Evolutionary conservation across 768 basidiomycete genomes (phyloP).

Genomic region (Porphyrellus cyaneotinctus): DNA sequence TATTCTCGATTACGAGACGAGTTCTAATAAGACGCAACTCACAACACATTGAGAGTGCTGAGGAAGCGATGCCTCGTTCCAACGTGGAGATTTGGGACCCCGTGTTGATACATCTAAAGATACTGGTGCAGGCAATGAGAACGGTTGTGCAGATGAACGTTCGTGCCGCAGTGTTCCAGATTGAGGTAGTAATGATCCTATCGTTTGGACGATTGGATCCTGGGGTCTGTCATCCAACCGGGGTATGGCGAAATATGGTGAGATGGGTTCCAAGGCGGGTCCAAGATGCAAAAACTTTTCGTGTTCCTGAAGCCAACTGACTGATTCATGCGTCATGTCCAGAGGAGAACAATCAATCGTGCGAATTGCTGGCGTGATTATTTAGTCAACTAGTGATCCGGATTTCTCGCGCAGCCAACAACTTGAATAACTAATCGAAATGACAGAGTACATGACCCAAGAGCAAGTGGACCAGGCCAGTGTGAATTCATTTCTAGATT

Average conservation of each 20-base stretch:
- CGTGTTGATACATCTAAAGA: neutral
- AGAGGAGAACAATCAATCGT: neutral
- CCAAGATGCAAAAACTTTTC: slow-evolving; percentile 18
- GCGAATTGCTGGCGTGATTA: too few relatives aligned
- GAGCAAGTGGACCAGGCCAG: slow-evolving; percentile 57
- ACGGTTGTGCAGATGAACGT: neutral
- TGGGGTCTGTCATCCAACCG: slow-evolving; percentile 67
- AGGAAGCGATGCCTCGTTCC: slow-evolving; percentile 17
- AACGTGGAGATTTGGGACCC: slow-evolving; percentile 8
- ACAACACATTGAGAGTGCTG: slow-evolving; percentile 8
- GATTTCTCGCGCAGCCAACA: neutral
- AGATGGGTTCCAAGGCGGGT: slow-evolving; percentile 36
- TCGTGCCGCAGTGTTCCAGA: neutral
- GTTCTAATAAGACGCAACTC: slow-evolving; percentile 4
- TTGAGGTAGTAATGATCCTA: slow-evolving; percentile 31
- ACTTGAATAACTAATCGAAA: neutral
- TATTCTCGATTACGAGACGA: slow-evolving; percentile 3
- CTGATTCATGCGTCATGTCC: neutral
- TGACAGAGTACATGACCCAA: slow-evolving; percentile 46
- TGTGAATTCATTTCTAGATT: neutral
- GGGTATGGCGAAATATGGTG: slow-evolving; percentile 58
- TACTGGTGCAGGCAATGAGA: neutral
- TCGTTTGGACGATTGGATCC: slow-evolving; percentile 66
- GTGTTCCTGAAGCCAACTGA: slow-evolving; percentile 15
- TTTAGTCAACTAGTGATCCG: too few relatives aligned